Evolutionary conservation across 2,329 filamentous ascomycete genomes (phyloP), one percentile per base, ranked within the genome.

Genomic region (Diaporthe vexans): DNA sequence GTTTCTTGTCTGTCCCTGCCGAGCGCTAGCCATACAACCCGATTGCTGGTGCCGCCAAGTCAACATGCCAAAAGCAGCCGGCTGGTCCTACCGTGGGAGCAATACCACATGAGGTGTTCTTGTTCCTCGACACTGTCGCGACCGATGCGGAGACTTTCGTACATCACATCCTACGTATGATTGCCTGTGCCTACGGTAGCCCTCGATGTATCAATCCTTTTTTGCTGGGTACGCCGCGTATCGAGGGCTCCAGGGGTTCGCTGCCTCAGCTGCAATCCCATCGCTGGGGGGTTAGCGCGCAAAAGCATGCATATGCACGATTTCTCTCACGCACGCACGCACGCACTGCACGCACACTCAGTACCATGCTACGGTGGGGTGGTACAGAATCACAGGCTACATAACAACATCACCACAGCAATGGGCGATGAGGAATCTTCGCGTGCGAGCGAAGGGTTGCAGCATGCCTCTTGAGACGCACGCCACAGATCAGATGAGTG

Each of bases 161-260:
- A 67, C 33, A 68, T 68, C 63, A 68, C 63, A 68, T 54, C 48
- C 63, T 33, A 68, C 48, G 63, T 68, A 68, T 68, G 63, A 68
- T 68, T 68, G 48, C 63, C 63, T 68, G 63, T 54, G 63, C 63
- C 63, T 68, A 68, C 48, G 63, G 63, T 68, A 68, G 21, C 63
- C 40, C 33, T 68, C 48, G 15, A 29, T 40, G 63, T 68, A 40
- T 52, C 63, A 68, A 40, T 51, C n/a, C 7, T 10, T 21, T 29
- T 21, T 54, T 35, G 46, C 63, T 68, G 63, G 63, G 48, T 68
- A 13, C 48, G n/a, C 48, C 63, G 48, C 33, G 33, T 37, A 54
- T 21, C 48, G 63, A 54, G 24, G 46, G 29, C 48, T 13, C 52
- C 63, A 54, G 48, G 63, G 46, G 63, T 54, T 54, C 63, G 46